phyloP scores from a whole-genome alignment of 352 stramenopile species.

The Phytophthora fragariaefolia region DNA sequence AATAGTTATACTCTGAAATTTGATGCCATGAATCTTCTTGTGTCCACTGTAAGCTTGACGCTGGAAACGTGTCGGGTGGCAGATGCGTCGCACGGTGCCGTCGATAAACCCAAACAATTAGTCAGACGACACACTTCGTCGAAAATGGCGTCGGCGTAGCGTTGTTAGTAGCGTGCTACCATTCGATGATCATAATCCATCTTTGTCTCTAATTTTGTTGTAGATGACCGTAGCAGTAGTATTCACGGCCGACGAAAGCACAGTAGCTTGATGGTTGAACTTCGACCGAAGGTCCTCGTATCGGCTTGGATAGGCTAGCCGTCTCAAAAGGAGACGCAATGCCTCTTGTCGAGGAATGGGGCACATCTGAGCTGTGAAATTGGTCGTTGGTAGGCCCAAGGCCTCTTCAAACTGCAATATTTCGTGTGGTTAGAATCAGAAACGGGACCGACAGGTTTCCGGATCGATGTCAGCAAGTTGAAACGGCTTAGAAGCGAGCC shows the following conservation, averaged over 20 bases:
- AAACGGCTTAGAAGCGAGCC: no score
- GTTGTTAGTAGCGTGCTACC: background rate
- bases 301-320: no score
- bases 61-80: constrained; percentile 1
- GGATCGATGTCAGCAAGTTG: no score
- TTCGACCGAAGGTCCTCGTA: background rate
- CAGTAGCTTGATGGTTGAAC: background rate
- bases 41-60: constrained; percentile 10
- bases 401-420: no score
- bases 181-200: constrained; percentile 15
- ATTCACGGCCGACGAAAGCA: constrained; percentile 5
- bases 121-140: constrained; percentile 1
- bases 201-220: constrained; percentile 4
- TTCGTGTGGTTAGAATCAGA: no score
- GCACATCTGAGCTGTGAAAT: no score
- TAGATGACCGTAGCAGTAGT: background rate
- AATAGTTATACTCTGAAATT: constrained; percentile 14
- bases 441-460: no score
- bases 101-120: constrained; percentile 10
- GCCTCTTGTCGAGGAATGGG: no score
- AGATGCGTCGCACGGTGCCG: constrained; percentile 11
- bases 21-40: constrained; percentile 13
- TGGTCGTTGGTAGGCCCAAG: no score
- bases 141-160: constrained; percentile 9
- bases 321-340: no score